Conservation (phyloP, 495 filamentous ascomycete genomes). For the Penicillium crystallinum region DNA sequence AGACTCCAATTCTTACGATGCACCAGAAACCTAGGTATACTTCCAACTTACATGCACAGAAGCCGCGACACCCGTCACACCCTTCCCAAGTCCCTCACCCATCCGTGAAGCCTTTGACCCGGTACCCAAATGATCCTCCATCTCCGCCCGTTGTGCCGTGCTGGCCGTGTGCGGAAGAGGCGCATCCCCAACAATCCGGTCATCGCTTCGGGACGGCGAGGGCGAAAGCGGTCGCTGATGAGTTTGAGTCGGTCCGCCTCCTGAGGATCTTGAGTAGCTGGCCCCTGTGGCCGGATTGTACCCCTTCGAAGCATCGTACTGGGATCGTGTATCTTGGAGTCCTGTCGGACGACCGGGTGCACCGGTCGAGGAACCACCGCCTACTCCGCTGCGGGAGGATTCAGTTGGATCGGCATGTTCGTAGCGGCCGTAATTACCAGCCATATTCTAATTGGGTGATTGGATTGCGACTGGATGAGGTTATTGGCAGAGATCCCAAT, state of each 20-base stretch:
- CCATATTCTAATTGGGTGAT: neutral
- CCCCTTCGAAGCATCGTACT: conserved; percentile 18
- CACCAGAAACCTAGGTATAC: neutral
- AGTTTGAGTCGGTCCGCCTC: conserved; percentile 1
- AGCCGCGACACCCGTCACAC: conserved; percentile 24
- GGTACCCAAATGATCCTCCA: conserved; percentile 3
- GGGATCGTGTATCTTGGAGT: conserved; percentile 11
- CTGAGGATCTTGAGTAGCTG: conserved; percentile 14
- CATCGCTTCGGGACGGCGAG: conserved; percentile 8
- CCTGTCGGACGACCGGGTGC: conserved; percentile 21
- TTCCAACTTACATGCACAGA: conserved; percentile 34
- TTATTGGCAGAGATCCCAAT: neutral
- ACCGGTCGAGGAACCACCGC: conserved; percentile 28
- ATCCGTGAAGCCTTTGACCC: neutral
- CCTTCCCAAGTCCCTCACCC: conserved; percentile 9
- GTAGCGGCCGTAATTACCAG: neutral
- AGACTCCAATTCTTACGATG: neutral
- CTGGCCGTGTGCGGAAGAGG: conserved; percentile 14
- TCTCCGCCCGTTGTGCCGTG: conserved; percentile 12
- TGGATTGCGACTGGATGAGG: no score
- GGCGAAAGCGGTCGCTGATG: conserved; percentile 3
- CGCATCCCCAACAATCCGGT: conserved; percentile 6
- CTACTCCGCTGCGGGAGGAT: neutral
- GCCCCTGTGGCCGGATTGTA: conserved; percentile 29
- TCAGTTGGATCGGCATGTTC: neutral